Conservation (phyloP, 164 flowering plant species). For the Brasenia schreberi region DNA sequence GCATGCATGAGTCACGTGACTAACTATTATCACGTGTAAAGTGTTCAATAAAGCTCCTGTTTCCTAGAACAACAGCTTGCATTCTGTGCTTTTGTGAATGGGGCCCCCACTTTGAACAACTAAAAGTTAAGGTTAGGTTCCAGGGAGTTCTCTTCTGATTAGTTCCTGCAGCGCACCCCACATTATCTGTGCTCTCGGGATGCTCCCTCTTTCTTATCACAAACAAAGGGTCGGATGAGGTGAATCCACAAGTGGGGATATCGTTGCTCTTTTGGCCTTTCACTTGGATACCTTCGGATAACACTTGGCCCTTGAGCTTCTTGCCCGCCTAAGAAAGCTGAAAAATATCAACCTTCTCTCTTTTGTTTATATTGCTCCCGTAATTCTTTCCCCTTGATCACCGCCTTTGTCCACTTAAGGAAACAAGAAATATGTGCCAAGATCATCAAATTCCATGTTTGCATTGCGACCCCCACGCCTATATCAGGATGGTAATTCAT, state of each 20-base stretch:
- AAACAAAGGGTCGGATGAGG: conserved; percentile 27
- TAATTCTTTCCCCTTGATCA: conserved; percentile 9
- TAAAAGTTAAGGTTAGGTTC: no score
- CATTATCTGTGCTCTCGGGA: background rate
- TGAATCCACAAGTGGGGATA: conserved; percentile 42
- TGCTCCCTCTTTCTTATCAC: background rate
- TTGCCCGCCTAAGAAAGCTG: background rate
- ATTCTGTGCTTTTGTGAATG: no score
- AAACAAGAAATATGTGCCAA: background rate
- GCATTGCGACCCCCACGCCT: conserved; percentile 2
- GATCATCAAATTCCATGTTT: background rate
- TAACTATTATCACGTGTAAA: no score
- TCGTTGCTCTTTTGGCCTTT: conserved; percentile 69
- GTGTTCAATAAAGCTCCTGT: no score
- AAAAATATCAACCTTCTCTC: conserved; percentile 17
- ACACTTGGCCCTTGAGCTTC: conserved; percentile 8
- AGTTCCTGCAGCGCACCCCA: no score
- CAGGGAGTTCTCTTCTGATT: no score
- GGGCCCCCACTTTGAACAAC: no score
- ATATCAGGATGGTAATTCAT: conserved; percentile 1
- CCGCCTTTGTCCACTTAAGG: conserved; percentile 23
- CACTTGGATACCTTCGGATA: conserved; percentile 64
- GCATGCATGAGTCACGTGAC: no score
- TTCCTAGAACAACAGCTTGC: no score
- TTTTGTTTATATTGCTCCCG: conserved; percentile 6